Conservation (phyloP, 2,329 filamentous ascomycete genomes). For the Nannizzia gypsea region DNA sequence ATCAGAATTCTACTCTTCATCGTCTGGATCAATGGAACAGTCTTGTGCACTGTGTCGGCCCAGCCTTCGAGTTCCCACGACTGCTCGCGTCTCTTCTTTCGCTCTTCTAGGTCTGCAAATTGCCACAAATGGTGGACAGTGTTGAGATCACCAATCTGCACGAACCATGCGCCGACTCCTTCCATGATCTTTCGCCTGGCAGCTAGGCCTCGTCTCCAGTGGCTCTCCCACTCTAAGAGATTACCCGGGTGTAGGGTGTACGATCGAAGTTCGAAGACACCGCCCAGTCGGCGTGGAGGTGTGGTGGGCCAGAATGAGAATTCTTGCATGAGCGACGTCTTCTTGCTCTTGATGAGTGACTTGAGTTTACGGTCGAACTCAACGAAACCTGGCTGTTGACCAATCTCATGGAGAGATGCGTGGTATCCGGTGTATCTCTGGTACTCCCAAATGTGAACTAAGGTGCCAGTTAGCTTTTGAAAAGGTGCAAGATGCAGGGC, state of each 20-base stretch:
- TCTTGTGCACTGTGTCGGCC: constrained; percentile 97
- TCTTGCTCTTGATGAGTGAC: constrained; percentile 70
- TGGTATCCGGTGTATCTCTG: constrained; percentile 95
- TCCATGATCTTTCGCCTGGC: constrained; percentile 96
- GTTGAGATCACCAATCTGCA: constrained; percentile 94
- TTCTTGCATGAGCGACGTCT: constrained; percentile 92
- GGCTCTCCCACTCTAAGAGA: constrained; percentile 94
- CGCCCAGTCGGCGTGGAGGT: constrained; percentile 75
- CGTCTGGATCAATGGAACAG: constrained; percentile 85
- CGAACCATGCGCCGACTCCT: constrained; percentile 95
- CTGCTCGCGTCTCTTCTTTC: constrained; percentile 78
- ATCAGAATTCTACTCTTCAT: constrained; percentile 94
- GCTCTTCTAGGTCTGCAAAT: constrained; percentile 91
- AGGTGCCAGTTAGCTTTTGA: constrained; percentile 5
- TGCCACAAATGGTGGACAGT: constrained; percentile 98
- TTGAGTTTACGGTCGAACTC: constrained; percentile 78
- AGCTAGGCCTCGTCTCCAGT: constrained; percentile 86
- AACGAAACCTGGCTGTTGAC: constrained; percentile 68
- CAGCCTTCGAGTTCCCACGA: constrained; percentile 93
- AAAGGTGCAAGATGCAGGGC: not conserved
- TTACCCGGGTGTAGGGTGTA: constrained; percentile 95
- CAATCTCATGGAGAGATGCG: constrained; percentile 74
- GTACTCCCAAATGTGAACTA: constrained; percentile 99
- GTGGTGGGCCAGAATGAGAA: constrained; percentile 99
- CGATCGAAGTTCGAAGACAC: constrained; percentile 88